These are phyloP conservation scores for Claviceps cyperi DNA, from an alignment of 2,329 filamentous ascomycete genomes.

Conservation along the genomic window DNA sequence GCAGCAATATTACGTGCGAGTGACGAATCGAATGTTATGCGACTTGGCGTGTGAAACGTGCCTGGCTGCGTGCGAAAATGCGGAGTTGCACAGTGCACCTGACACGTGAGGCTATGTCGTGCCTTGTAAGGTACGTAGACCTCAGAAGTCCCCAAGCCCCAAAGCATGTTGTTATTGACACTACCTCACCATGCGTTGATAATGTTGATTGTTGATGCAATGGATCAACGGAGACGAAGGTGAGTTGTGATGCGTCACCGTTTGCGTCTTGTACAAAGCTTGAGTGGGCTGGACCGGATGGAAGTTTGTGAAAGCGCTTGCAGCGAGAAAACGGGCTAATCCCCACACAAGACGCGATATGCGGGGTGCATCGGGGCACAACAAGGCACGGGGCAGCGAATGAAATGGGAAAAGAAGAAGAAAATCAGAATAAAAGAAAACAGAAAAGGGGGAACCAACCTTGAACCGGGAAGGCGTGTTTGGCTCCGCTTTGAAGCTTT, in stretches of 20 bases:
- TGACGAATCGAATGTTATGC: neutral
- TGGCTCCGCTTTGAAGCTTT: too few relatives aligned
- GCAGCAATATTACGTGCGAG: neutral
- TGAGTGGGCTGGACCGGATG: neutral
- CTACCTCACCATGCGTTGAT: neutral
- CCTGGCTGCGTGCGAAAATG: neutral
- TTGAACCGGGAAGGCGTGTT: too few relatives aligned
- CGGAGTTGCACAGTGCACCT: too few relatives aligned
- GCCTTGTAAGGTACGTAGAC: neutral
- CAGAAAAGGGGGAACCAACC: neutral
- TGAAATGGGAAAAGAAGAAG: neutral
- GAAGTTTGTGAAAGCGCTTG: too few relatives aligned
- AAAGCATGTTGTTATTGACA: neutral
- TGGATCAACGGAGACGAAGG: neutral
- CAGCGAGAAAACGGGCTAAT: too few relatives aligned
- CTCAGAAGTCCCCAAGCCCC: slow-evolving; percentile 7
- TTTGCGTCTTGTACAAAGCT: neutral
- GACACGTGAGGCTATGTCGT: too few relatives aligned
- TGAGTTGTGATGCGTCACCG: slow-evolving; percentile 1
- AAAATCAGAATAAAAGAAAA: too few relatives aligned
- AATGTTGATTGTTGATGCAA: too few relatives aligned
- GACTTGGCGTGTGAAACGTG: neutral
- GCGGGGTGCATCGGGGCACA: neutral
- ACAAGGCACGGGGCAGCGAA: neutral
- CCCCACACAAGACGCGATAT: neutral